Evolutionary conservation across 805 yeast genomes (phyloP).

Genomic region (Jamesozyma piceae): DNA sequence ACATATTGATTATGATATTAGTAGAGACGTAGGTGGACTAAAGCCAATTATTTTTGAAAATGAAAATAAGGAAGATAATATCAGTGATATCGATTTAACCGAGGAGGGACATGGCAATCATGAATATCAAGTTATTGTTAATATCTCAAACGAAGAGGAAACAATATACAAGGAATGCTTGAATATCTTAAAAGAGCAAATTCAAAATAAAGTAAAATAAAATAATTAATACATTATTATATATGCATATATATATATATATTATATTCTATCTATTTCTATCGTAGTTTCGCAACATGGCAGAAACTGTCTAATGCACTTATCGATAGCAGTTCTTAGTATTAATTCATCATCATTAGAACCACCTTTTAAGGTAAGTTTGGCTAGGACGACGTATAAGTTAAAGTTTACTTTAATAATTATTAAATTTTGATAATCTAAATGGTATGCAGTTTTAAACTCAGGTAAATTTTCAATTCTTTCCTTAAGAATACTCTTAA

Average conservation of each 20-base stretch:
- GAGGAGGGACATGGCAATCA: slow-evolving; percentile 7
- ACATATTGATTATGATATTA: slow-evolving; percentile 42
- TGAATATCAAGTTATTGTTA: background rate
- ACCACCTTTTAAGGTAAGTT: slow-evolving; percentile 55
- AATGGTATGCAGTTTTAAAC: slow-evolving; percentile 41
- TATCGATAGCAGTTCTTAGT: slow-evolving; percentile 33
- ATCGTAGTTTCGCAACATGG: slow-evolving; percentile 26
- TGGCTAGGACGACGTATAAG: slow-evolving; percentile 48
- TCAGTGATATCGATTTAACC: slow-evolving; percentile 5
- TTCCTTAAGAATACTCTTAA: slow-evolving; percentile 36
- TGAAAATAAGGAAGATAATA: slow-evolving; percentile 4
- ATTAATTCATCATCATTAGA: slow-evolving; percentile 59
- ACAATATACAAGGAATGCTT: slow-evolving; percentile 38
- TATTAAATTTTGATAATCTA: slow-evolving; percentile 37
- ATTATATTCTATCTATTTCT: slow-evolving; percentile 21
- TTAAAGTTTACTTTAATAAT: slow-evolving; percentile 56
- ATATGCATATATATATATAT: background rate
- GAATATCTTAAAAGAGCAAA: slow-evolving; percentile 36
- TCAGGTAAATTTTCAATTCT: slow-evolving; percentile 40
- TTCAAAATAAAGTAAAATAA: slow-evolving; percentile 8
- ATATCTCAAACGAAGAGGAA: slow-evolving; percentile 28
- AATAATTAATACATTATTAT: background rate
- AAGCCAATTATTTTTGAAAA: slow-evolving; percentile 21
- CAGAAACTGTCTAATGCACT: slow-evolving; percentile 18
- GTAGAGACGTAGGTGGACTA: slow-evolving; percentile 35